phyloP scores from a whole-genome alignment of 345 rosid genomes.

The Citrus sp. region DNA sequence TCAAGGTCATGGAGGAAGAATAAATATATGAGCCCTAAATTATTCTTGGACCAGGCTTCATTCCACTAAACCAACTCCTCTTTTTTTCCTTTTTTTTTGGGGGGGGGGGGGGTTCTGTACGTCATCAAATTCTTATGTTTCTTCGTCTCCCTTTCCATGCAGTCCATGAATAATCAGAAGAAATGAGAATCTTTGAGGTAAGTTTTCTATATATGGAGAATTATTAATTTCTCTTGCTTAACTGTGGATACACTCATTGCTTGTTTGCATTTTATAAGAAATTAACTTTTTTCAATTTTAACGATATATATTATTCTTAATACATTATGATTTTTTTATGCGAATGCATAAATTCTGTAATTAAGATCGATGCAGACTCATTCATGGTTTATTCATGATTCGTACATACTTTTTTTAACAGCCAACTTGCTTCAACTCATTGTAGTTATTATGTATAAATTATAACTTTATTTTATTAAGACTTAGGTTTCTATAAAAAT shows the following conservation, averaged over 20 bases:
- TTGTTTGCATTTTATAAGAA: background rate
- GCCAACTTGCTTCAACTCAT: too few species aligned
- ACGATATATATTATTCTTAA: too few species aligned
- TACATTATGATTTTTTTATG: too few species aligned
- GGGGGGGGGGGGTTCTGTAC: too few species aligned
- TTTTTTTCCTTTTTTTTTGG: background rate
- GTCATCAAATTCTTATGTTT: background rate
- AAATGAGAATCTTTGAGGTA: background rate
- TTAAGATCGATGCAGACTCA: too few species aligned
- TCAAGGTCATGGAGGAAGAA: constrained; percentile 38
- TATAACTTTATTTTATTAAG: too few species aligned
- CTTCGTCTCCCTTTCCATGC: background rate
- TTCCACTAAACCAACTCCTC: constrained; percentile 36
- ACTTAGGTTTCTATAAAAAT: too few species aligned
- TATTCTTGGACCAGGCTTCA: constrained; percentile 65
- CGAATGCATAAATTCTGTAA: too few species aligned
- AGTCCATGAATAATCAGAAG: background rate
- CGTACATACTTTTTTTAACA: too few species aligned
- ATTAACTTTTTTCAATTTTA: too few species aligned
- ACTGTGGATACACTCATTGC: background rate
- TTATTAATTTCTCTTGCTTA: background rate
- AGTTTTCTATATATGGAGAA: background rate
- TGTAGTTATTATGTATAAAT: too few species aligned
- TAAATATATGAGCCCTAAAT: constrained; percentile 16
- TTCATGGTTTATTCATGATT: too few species aligned